phyloP scores from a whole-genome alignment of 164 flowering plant genomes.

The Vitis amurensis region DNA sequence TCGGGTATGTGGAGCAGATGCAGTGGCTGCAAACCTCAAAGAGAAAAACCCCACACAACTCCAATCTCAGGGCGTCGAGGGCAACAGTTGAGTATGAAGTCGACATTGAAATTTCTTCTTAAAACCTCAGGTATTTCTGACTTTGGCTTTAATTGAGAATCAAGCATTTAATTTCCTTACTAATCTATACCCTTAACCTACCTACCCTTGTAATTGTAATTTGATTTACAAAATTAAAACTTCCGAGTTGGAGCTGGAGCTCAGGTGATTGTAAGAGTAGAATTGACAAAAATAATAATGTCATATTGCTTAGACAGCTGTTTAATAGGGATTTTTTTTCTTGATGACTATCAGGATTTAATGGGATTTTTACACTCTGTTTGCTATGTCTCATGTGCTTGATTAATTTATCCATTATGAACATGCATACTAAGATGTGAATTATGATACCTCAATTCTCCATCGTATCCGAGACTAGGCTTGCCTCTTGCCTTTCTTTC shows the following conservation, averaged over 20 bases:
- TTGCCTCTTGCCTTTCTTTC: no score
- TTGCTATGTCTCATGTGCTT: no score
- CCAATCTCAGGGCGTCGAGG: constrained; percentile 38
- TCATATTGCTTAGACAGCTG: no score
- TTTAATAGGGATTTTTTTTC: no score
- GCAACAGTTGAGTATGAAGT: constrained; percentile 22
- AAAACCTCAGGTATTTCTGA: constrained; percentile 8
- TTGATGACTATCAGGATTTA: no score
- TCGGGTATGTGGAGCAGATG: constrained; percentile 53
- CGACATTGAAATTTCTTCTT: not conserved
- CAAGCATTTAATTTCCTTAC: constrained; percentile 15
- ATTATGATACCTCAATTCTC: no score
- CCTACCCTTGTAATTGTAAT: constrained; percentile 11
- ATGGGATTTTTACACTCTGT: no score
- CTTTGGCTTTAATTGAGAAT: constrained; percentile 13
- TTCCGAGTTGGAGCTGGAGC: not conserved
- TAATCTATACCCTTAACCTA: constrained; percentile 24
- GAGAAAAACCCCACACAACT: constrained; percentile 14
- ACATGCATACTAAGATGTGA: no score
- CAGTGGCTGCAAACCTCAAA: constrained; percentile 41
- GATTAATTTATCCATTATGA: no score
- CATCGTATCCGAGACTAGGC: no score
- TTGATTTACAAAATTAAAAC: not conserved
- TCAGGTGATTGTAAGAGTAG: no score
- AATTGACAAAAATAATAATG: no score